A percentile compares a stretch with the other conserved stretches of the same genome.
These are phyloP conservation scores for Pseudocercospora vitis DNA, from an alignment of 2,329 filamentous ascomycete species.

Conservation along the genomic window DNA sequence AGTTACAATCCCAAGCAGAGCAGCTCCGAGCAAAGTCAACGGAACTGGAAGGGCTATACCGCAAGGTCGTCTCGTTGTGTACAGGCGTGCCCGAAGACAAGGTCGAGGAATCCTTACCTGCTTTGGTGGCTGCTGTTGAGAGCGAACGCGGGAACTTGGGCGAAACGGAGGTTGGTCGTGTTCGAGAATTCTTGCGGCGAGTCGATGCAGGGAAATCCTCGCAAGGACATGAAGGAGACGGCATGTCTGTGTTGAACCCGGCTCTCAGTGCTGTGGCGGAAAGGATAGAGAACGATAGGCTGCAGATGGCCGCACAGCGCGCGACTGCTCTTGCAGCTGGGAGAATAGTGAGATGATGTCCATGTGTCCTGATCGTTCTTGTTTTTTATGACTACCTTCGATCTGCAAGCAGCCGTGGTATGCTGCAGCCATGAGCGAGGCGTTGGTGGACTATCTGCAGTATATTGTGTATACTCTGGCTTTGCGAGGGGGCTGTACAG, in stretches of 20 bases:
- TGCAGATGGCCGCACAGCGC: background rate
- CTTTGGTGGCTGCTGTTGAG: conserved; percentile 81
- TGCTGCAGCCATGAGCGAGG: conserved; percentile 1
- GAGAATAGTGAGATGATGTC: background rate
- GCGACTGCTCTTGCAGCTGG: background rate
- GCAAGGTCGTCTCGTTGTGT: conserved; percentile 83
- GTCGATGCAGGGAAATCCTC: conserved; percentile 55
- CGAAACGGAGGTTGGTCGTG: conserved; percentile 64
- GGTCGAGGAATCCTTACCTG: conserved; percentile 77
- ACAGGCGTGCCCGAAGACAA: conserved; percentile 74
- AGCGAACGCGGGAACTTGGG: conserved; percentile 60
- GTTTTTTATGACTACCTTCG: background rate
- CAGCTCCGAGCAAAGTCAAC: conserved; percentile 75
- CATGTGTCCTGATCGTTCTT: background rate
- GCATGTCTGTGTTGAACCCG: conserved; percentile 9
- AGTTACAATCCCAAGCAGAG: conserved; percentile 65
- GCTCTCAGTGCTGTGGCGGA: conserved; percentile 5
- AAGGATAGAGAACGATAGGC: background rate
- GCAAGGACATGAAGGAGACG: conserved; percentile 8
- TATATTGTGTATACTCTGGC: background rate
- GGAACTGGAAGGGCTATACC: conserved; percentile 83
- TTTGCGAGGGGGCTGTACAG: background rate
- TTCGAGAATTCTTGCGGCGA: conserved; percentile 75
- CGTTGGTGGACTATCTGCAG: background rate
- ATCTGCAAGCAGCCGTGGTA: background rate